phyloP scores from a whole-genome alignment of 345 rosid genomes.

The thale cress (Arabidopsis thaliana) region DNA sequence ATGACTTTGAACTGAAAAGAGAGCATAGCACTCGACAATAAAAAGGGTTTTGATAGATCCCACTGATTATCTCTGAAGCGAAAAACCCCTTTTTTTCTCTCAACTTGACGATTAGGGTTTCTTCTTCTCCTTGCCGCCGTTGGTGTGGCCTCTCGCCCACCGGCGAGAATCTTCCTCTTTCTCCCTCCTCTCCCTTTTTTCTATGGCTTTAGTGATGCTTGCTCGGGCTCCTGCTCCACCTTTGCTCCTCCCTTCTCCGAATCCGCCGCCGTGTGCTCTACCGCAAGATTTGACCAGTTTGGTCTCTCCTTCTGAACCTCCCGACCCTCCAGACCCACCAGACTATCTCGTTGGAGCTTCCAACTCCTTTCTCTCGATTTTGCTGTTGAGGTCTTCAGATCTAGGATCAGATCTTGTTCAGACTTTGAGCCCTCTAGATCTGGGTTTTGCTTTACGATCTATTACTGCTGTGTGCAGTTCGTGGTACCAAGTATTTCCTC shows the following conservation, averaged over 20 bases:
- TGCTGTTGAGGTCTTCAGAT: no score
- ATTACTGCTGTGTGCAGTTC: no score
- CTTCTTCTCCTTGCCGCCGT: no score
- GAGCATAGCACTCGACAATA: neutral
- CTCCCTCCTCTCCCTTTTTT: conserved; percentile 5
- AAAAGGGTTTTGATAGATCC: neutral
- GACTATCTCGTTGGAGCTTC: neutral
- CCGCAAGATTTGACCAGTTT: neutral
- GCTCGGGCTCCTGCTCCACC: neutral
- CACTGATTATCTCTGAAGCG: neutral
- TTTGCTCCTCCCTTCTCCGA: neutral
- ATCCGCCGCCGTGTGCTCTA: neutral
- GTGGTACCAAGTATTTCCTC: no score
- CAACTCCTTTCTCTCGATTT: no score
- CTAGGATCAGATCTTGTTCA: no score
- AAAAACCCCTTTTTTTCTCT: neutral
- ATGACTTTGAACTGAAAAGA: conserved; percentile 19
- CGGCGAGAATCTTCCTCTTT: neutral
- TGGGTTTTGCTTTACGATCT: no score
- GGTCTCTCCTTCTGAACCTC: neutral
- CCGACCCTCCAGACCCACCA: neutral
- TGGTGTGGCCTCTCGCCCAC: no score
- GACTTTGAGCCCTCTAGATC: no score
- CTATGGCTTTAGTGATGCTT: neutral
- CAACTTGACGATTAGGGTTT: neutral